phyloP scores from a whole-genome alignment of 805 yeast genomes.

The Cyberlindnera euphorbiae region DNA sequence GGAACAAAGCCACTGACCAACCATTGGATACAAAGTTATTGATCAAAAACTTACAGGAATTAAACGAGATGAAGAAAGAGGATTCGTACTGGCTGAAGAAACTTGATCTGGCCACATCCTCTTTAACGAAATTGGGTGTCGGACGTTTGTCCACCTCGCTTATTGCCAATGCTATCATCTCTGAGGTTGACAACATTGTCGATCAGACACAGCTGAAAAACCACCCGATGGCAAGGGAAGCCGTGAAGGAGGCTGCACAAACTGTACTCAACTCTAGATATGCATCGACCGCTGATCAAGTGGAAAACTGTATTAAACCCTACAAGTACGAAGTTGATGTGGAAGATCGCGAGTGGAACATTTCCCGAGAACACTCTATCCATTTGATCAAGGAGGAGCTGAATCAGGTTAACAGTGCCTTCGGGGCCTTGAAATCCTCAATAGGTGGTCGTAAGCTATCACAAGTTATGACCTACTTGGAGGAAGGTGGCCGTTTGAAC shows the following conservation, averaged over 20 bases:
- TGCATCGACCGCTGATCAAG: conserved; percentile 95
- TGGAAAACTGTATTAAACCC: conserved; percentile 96
- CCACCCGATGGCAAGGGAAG: conserved; percentile 81
- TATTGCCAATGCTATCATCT: conserved; percentile 72
- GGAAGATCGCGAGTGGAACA: conserved; percentile 90
- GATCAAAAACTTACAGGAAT: conserved; percentile 45
- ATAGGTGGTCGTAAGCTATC: conserved; percentile 81
- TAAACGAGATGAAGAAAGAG: conserved; percentile 54
- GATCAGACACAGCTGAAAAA: conserved; percentile 70
- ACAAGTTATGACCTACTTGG: conserved; percentile 75
- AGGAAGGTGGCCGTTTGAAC: conserved; percentile 32
- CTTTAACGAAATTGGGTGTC: conserved; percentile 86
- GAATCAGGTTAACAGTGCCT: conserved; percentile 70
- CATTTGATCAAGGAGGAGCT: conserved; percentile 76
- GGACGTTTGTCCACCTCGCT: conserved; percentile 85
- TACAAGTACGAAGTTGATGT: conserved; percentile 95
- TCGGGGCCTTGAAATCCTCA: conserved; percentile 51
- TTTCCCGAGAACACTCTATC: conserved; percentile 75
- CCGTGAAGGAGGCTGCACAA: conserved; percentile 80
- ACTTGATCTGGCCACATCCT: conserved; percentile 76
- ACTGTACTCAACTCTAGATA: conserved; percentile 73
- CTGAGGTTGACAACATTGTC: conserved; percentile 72
- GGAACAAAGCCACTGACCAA: conserved; percentile 56
- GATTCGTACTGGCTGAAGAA: conserved; percentile 86
- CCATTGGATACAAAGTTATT: conserved; percentile 20